Evolutionary conservation across 139 green algal species (phyloP).

Genomic region (Deuterostichococcus epilithicus): DNA sequence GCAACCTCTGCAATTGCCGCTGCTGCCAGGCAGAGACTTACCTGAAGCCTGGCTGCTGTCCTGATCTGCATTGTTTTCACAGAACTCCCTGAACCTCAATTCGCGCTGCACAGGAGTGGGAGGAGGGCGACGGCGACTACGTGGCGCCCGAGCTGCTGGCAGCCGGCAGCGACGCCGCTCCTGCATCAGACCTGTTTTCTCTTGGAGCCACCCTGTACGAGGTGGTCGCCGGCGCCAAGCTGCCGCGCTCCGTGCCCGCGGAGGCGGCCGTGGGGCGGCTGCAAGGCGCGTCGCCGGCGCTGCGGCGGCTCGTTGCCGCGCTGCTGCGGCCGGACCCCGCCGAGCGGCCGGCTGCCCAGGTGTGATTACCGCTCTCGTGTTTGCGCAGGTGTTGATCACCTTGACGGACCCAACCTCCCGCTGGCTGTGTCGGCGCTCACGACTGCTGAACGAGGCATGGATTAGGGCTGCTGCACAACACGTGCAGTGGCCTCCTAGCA

Average conservation of each 20-base stretch:
- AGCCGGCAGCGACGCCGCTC: conserved; percentile 21
- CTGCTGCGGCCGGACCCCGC: conserved; percentile 25
- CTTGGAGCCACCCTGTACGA: conserved; percentile 63
- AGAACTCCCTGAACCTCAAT: not conserved
- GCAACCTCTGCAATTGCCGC: too few species aligned
- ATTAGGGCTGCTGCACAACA: too few species aligned
- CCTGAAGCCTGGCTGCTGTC: too few species aligned
- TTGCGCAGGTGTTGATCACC: too few species aligned
- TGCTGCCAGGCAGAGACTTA: too few species aligned
- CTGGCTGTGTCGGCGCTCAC: too few species aligned
- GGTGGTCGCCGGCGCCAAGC: conserved; percentile 18
- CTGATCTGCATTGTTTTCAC: too few species aligned
- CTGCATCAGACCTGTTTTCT: conserved; percentile 58
- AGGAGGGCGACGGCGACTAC: conserved; percentile 81
- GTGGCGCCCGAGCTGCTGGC: conserved; percentile 74
- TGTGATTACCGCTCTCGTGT: not conserved
- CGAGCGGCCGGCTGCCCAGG: conserved; percentile 17
- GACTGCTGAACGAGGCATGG: too few species aligned
- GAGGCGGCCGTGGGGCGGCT: not conserved
- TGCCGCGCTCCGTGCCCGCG: conserved; percentile 14
- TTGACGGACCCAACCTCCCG: too few species aligned
- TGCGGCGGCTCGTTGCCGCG: conserved; percentile 23
- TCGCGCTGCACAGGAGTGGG: conserved; percentile 45
- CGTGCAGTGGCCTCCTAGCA: too few species aligned
- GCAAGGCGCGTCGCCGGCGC: conserved; percentile 4